phyloP scores from a whole-genome alignment of 495 filamentous ascomycete species.

The Tetracladium setigerum region DNA sequence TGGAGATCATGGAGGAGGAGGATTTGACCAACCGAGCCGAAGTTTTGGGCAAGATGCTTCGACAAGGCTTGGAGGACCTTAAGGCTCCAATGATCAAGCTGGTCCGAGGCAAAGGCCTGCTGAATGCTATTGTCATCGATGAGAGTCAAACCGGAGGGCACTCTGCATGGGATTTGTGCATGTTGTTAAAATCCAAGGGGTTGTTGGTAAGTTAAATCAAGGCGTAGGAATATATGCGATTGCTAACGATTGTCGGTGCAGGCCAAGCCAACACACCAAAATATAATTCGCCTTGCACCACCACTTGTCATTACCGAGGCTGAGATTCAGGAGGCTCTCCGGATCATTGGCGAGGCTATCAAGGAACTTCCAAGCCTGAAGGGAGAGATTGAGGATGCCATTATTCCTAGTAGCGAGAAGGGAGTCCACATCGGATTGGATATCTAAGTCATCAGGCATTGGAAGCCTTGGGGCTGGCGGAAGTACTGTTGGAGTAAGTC shows the following conservation, averaged over 20 bases:
- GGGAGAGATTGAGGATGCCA: slow-evolving; percentile 13
- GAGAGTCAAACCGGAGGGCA: slow-evolving; percentile 78
- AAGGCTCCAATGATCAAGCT: slow-evolving; percentile 72
- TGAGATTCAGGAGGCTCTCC: slow-evolving; percentile 71
- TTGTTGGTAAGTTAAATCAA: slow-evolving; percentile 56
- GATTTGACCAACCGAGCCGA: slow-evolving; percentile 77
- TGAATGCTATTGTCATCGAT: slow-evolving; percentile 97
- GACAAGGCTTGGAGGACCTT: slow-evolving; percentile 61
- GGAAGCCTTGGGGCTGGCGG: no score
- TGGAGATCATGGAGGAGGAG: slow-evolving; percentile 91
- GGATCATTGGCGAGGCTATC: slow-evolving; percentile 70
- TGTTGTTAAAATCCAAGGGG: slow-evolving; percentile 93
- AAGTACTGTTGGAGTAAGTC: no score
- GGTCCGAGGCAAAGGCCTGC: slow-evolving; percentile 84
- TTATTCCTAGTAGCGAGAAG: slow-evolving; percentile 17
- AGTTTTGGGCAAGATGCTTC: slow-evolving; percentile 73
- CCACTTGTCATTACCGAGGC: slow-evolving; percentile 79
- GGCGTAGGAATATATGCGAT: neutral
- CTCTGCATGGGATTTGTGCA: slow-evolving; percentile 94
- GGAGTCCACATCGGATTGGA: slow-evolving; percentile 16
- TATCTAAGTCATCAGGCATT: neutral
- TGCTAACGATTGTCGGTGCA: slow-evolving; percentile 27
- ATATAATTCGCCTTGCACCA: slow-evolving; percentile 93
- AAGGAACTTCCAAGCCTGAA: slow-evolving; percentile 43
- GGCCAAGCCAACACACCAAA: slow-evolving; percentile 98